These are phyloP conservation scores for Gracilaria domingensis DNA, from an alignment of 23 red algal species.

Conservation along the genomic window DNA sequence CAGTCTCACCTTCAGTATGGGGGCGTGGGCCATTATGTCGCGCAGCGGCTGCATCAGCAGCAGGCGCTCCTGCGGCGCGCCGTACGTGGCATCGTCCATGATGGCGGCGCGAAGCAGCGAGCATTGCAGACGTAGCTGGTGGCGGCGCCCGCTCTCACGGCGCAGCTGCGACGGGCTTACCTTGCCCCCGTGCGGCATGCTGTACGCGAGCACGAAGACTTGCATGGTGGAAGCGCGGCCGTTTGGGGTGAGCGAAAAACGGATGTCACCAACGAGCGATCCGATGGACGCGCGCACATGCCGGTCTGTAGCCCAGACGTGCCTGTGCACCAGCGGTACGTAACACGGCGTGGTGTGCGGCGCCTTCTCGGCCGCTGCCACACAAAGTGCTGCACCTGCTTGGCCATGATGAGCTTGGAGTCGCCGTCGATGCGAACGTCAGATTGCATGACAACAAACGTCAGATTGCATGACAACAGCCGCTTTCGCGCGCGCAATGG, in stretches of 20 bases:
- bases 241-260: background rate
- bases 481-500: conserved; percentile 63
- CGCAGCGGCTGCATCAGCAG: background rate
- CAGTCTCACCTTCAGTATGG: conserved; percentile 40
- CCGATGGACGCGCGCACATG: background rate
- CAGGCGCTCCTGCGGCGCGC: background rate
- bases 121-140: conserved; percentile 91
- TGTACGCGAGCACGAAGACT: conserved; percentile 13
- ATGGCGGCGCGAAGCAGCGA: conserved; percentile 65
- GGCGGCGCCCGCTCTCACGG: conserved; percentile 79
- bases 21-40: conserved; percentile 93
- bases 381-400: conserved; percentile 51
- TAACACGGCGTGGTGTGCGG: conserved; percentile 2
- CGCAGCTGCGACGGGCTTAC: conserved; percentile 55
- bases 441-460: conserved; percentile 89
- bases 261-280: background rate
- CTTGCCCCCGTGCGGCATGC: conserved; percentile 32
- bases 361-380: background rate
- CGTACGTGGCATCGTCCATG: conserved; percentile 96
- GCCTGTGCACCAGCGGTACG: conserved; percentile 88
- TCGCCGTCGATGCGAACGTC: no score
- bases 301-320: background rate
- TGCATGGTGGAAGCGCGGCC: conserved; percentile 29
- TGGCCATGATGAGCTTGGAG: conserved; percentile 73
- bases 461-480: conserved; percentile 86